Percentiles rank a stretch among this genome's conserved stretches.
Conservation (phyloP, 2,329 filamentous ascomycete species). For the Colletotrichum lentis region DNA sequence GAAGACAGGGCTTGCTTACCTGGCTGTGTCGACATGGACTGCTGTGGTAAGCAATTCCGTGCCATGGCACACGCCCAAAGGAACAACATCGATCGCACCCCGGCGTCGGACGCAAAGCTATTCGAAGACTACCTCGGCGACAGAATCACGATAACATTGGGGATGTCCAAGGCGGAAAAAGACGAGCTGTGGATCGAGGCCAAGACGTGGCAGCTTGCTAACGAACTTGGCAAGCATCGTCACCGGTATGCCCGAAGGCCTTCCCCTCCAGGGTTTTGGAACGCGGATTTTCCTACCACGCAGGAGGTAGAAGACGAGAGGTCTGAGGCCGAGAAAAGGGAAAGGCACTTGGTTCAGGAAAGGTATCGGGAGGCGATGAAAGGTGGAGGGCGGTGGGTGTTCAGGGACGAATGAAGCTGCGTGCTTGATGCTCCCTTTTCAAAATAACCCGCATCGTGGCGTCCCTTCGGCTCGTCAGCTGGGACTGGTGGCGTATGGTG, state of each 20-base stretch:
- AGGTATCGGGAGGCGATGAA: constrained; percentile 84
- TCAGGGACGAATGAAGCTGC: constrained; percentile 74
- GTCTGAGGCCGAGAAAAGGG: constrained; percentile 68
- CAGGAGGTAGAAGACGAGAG: constrained; percentile 77
- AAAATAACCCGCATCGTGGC: not conserved
- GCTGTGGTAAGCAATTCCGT: constrained; percentile 77
- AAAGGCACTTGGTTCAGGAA: constrained; percentile 72
- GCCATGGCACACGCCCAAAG: constrained; percentile 67
- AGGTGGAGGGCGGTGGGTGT: constrained; percentile 78
- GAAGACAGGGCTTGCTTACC: constrained; percentile 74
- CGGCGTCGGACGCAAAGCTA: constrained; percentile 56
- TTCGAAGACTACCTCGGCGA: constrained; percentile 67
- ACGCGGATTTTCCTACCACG: constrained; percentile 86
- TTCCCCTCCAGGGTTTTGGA: constrained; percentile 90
- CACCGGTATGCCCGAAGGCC: constrained; percentile 74
- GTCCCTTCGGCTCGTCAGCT: not conserved
- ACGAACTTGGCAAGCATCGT: constrained; percentile 79
- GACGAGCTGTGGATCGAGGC: constrained; percentile 77
- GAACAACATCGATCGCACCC: constrained; percentile 49
- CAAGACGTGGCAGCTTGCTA: constrained; percentile 75
- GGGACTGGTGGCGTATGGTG: not conserved
- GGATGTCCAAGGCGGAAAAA: constrained; percentile 68
- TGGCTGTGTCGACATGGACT: constrained; percentile 78
- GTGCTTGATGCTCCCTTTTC: not conserved
- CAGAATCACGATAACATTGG: constrained; percentile 64